A percentile compares a stretch with the other conserved stretches of the same genome.
Conservation (phyloP, 73 alveolate genomes). For the Tetrahymena thermophila region DNA sequence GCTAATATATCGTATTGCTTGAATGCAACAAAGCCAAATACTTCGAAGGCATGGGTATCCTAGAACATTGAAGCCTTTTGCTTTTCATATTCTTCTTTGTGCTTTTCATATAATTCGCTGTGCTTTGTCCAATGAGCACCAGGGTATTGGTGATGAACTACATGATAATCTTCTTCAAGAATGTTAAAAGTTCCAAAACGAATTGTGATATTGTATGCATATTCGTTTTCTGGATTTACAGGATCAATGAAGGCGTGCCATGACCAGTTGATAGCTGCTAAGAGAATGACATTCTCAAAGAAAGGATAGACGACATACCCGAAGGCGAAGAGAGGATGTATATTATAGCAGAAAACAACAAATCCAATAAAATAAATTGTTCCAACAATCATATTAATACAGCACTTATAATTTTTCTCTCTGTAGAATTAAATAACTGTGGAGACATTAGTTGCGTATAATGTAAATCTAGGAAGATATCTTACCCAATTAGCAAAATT, state of each 20-base stretch:
- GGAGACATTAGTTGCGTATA: background rate
- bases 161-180: conserved; percentile 13
- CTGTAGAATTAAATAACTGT: background rate
- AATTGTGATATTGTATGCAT: background rate
- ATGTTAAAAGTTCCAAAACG: background rate
- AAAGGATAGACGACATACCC: background rate
- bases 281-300: background rate
- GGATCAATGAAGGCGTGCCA: conserved; percentile 16
- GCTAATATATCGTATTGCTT: background rate
- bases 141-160: conserved; percentile 3
- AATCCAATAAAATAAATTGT: background rate
- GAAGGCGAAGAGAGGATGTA: background rate
- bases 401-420: background rate
- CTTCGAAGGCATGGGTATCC: conserved; percentile 2
- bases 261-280: background rate
- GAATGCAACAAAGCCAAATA: background rate
- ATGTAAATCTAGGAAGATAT: conserved; percentile 1
- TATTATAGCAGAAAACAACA: background rate
- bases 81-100: background rate
- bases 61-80: background rate
- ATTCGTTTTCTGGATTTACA: background rate
- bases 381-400: background rate
- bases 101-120: background rate
- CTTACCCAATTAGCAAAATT: background rate
- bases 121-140: conserved; percentile 1